Evolutionary conservation across 108 stramenopile species (phyloP).

Genomic region (Bacterosira constricta): DNA sequence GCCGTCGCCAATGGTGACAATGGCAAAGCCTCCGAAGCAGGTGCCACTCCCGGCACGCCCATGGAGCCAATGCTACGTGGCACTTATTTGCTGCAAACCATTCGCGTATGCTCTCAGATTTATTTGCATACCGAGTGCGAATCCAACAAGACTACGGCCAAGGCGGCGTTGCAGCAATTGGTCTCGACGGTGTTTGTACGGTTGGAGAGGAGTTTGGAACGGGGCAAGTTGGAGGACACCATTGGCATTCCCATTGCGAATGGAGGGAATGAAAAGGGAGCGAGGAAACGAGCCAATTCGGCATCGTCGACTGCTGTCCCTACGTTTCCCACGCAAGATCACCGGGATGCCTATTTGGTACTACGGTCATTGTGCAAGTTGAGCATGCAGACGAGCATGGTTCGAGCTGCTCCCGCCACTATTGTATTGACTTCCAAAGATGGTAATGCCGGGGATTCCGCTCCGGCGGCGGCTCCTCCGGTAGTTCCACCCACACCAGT

Average conservation of each 20-base stretch:
- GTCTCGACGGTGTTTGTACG: constrained; percentile 88
- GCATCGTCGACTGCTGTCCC: constrained; percentile 6
- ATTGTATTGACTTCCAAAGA: constrained; percentile 7
- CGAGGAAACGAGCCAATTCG: neutral
- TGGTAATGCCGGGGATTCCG: constrained; percentile 1
- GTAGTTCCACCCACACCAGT: neutral
- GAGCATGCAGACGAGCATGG: constrained; percentile 71
- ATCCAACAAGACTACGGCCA: constrained; percentile 94
- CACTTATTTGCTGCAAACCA: constrained; percentile 86
- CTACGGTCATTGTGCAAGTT: constrained; percentile 95
- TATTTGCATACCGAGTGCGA: constrained; percentile 83
- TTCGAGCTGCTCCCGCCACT: neutral
- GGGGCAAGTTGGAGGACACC: constrained; percentile 14
- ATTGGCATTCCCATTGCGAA: neutral
- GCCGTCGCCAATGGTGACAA: neutral
- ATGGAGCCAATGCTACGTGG: constrained; percentile 77
- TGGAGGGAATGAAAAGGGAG: neutral
- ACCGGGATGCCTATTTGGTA: constrained; percentile 95
- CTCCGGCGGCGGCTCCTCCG: neutral
- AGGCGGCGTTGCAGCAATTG: constrained; percentile 95
- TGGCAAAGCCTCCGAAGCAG: neutral
- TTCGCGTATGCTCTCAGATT: constrained; percentile 93
- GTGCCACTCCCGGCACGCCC: neutral
- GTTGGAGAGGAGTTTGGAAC: constrained; percentile 62
- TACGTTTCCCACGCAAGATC: constrained; percentile 84